A percentile compares a stretch with the other conserved stretches of the same genome.
Conservation (phyloP, 352 stramenopile species). For the Globisporangium rhizosaccharum region DNA sequence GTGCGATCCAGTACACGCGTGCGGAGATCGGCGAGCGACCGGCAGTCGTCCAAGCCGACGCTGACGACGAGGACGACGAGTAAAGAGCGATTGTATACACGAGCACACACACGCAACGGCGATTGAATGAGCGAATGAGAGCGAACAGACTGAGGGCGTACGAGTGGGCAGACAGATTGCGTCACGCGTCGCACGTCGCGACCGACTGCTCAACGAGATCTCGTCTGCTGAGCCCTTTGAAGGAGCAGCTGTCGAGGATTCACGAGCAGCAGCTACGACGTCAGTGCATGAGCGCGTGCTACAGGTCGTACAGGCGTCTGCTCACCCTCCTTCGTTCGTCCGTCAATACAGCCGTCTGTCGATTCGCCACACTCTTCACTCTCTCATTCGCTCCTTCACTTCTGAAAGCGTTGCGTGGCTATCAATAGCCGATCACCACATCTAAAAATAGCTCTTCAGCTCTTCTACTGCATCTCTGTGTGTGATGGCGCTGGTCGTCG, state of each 20-base stretch:
- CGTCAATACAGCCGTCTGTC: no score
- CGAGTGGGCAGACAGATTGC: not conserved
- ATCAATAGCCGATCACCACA: no score
- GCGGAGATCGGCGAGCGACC: slow-evolving; percentile 60
- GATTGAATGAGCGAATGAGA: not conserved
- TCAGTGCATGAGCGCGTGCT: no score
- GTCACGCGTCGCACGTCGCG: not conserved
- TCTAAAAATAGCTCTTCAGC: no score
- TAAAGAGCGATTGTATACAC: slow-evolving; percentile 17
- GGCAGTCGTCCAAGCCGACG: slow-evolving; percentile 46
- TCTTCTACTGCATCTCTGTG: no score
- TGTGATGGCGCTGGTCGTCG: no score
- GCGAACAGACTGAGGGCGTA: not conserved
- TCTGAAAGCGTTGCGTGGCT: no score
- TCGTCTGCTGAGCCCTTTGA: slow-evolving; percentile 1
- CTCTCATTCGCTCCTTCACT: no score
- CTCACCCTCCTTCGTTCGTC: not conserved
- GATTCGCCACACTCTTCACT: no score
- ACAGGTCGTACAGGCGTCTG: no score
- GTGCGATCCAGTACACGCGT: slow-evolving; percentile 62
- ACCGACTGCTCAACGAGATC: not conserved
- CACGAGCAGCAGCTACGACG: no score
- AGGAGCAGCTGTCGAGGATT: not conserved
- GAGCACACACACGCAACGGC: not conserved
- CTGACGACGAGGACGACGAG: slow-evolving; percentile 29